Evolutionary conservation across 169 alveolate species (phyloP).

Genomic region (Babesia bigemina): DNA sequence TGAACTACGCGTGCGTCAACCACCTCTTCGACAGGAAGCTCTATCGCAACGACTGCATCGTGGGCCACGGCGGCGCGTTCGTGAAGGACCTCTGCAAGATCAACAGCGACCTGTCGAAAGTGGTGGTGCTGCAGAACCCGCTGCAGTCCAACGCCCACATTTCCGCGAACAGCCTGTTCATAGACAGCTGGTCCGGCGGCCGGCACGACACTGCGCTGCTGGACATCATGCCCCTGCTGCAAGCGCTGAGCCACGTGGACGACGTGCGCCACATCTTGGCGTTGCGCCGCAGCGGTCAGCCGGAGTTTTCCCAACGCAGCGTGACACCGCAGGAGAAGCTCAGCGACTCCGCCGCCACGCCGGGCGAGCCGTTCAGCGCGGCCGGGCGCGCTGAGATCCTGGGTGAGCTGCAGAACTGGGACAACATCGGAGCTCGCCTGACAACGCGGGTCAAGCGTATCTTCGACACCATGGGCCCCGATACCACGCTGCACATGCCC

Average conservation of each 20-base stretch:
- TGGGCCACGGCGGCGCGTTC: constrained; percentile 43
- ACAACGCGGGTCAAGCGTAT: constrained; percentile 37
- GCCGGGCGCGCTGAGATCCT: background rate
- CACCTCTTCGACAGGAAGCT: constrained; percentile 70
- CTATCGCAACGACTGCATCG: constrained; percentile 69
- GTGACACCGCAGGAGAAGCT: background rate
- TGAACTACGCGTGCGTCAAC: constrained; percentile 60
- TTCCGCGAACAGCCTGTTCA: constrained; percentile 63
- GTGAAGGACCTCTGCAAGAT: constrained; percentile 63
- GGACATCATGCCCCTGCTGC: constrained; percentile 77
- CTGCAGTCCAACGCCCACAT: constrained; percentile 37
- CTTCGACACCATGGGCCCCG: constrained; percentile 9
- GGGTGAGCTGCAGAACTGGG: constrained; percentile 19
- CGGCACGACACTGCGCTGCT: constrained; percentile 73
- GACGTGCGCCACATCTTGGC: constrained; percentile 69
- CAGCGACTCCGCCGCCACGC: background rate
- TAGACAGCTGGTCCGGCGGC: constrained; percentile 79
- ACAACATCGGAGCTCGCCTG: constrained; percentile 41
- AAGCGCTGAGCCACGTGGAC: constrained; percentile 64
- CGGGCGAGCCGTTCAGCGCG: background rate
- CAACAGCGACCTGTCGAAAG: constrained; percentile 67
- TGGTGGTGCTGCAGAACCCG: constrained; percentile 63
- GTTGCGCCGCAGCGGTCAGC: constrained; percentile 1
- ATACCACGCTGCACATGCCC: background rate
- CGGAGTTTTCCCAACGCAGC: background rate